A percentile compares a stretch with the other conserved stretches of the same genome.
These are phyloP conservation scores for Chalciporus piperatus DNA, from an alignment of 768 basidiomycete genomes.

Conservation along the genomic window DNA sequence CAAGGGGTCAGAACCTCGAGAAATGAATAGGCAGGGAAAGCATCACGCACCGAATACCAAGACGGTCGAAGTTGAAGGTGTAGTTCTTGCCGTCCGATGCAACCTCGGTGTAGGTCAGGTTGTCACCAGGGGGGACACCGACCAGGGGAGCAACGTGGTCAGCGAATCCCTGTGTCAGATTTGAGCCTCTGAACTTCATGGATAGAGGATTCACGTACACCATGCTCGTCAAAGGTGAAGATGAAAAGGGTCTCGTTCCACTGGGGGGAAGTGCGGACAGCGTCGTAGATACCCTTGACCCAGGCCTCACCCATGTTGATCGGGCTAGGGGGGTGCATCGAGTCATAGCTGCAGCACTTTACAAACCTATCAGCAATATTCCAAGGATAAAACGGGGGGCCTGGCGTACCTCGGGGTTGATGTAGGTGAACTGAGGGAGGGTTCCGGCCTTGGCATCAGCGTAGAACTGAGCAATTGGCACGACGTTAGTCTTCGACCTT, in stretches of 20 bases:
- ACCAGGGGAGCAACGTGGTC: conserved; percentile 24
- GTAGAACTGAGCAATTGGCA: conserved; percentile 17
- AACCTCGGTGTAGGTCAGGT: conserved; percentile 21
- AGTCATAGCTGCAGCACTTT: conserved; percentile 24
- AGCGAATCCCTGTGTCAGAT: conserved; percentile 16
- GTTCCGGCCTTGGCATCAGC: conserved; percentile 20
- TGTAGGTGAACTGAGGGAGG: conserved; percentile 26
- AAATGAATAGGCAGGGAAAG: not conserved
- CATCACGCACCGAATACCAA: conserved; percentile 21
- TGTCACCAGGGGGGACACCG: conserved; percentile 21
- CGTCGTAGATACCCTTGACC: conserved; percentile 23
- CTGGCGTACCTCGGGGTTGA: conserved; percentile 25
- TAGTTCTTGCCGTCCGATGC: conserved; percentile 19
- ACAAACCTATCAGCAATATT: no score
- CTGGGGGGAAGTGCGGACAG: conserved; percentile 23
- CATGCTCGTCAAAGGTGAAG: conserved; percentile 27
- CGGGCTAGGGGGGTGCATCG: conserved; percentile 27
- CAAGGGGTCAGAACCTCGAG: not conserved
- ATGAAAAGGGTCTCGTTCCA: conserved; percentile 21
- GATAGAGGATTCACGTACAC: conserved; percentile 6
- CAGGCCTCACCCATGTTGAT: conserved; percentile 25
- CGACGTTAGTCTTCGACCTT: conserved; percentile 13
- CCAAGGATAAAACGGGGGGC: no score
- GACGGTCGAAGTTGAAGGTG: conserved; percentile 23
- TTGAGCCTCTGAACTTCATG: no score